Conservation (phyloP, 2,329 filamentous ascomycete genomes). For the Alternaria sp. region DNA sequence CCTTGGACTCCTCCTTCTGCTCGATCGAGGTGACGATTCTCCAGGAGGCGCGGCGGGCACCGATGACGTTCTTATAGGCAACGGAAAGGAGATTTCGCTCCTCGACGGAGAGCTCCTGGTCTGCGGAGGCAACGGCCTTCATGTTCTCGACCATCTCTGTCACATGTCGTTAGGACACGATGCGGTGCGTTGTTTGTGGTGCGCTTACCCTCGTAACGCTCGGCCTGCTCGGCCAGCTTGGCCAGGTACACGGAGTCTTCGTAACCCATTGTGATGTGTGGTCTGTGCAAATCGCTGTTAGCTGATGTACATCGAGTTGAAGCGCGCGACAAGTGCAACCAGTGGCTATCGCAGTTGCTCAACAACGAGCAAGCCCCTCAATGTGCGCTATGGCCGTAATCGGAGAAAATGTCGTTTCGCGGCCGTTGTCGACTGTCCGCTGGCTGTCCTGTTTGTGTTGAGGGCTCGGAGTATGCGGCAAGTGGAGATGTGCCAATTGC, state of each 20-base stretch:
- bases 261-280: conserved; percentile 82
- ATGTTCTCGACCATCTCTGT: conserved; percentile 99
- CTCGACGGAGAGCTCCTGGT: conserved; percentile 74
- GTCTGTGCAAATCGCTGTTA: conserved; percentile 36
- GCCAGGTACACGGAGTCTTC: conserved; percentile 99
- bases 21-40: conserved; percentile 98
- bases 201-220: conserved; percentile 93
- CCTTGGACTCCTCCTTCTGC: conserved; percentile 99
- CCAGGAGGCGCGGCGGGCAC: conserved; percentile 95
- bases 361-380: conserved; percentile 25
- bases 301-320: conserved; percentile 19
- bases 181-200: conserved; percentile 2
- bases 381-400: conserved; percentile 21
- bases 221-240: conserved; percentile 99
- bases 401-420: conserved; percentile 10
- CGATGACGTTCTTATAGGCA: conserved; percentile 99
- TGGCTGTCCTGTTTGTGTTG: background rate
- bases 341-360: conserved; percentile 16
- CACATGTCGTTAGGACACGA: conserved; percentile 24
- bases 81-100: conserved; percentile 97
- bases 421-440: background rate
- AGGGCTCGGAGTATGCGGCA: conserved; percentile 1
- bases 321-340: conserved; percentile 21
- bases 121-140: conserved; percentile 93
- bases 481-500: conserved; percentile 20